Evolutionary conservation across 2,329 filamentous ascomycete species (phyloP), one percentile per base, ranked within the genome.

Genomic region (Albophoma yamanashiensis): DNA sequence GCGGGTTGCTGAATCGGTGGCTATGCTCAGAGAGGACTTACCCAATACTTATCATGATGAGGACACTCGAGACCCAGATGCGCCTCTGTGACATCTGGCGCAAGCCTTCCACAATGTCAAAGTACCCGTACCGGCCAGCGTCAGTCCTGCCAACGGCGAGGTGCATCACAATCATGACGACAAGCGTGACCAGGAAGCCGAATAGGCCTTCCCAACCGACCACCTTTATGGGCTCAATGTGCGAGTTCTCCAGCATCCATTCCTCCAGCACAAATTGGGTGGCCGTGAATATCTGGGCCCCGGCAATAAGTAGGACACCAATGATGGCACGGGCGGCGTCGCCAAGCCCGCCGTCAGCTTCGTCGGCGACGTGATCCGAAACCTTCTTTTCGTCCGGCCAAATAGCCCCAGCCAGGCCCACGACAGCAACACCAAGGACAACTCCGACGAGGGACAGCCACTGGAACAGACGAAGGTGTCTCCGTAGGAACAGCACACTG

Each of bases 11-110:
- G 9, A 7, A 55, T 22, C 50, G 11, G 36, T 20, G 2, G 31
- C 34, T 20, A 39, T 20, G 5, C 25, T 45, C 27, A 36, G 7
- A 31, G 43, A 25, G 25, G 15, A 62, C 65, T 66, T 84, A 95
- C 89, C 93, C 93, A 68, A 99, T 99, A 69, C 91, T 96, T 66
- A 99, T 82, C 94, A 99, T 99, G 72, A 97, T 97, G 61, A 96
- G 74, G 9, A 97, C 59, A 65, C 91, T 96, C 27, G 90, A 90
- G 3, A 92, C 67, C 38, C 87, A 83, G 62, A 99, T 86, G 20
- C 83, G 76, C 58, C 78, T 82, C 42, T 86, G 78, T 12, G 85
- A 85, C 75, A 99, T 86, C 74, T 97, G 85, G 63, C 84, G 84
- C 79, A 91, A 89, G 17, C 92, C 93, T 72, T 97, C 92, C 5